A percentile compares a stretch with the other conserved stretches of the same genome.
Conservation (phyloP, 164 flowering plant species). For the Sedum album region DNA sequence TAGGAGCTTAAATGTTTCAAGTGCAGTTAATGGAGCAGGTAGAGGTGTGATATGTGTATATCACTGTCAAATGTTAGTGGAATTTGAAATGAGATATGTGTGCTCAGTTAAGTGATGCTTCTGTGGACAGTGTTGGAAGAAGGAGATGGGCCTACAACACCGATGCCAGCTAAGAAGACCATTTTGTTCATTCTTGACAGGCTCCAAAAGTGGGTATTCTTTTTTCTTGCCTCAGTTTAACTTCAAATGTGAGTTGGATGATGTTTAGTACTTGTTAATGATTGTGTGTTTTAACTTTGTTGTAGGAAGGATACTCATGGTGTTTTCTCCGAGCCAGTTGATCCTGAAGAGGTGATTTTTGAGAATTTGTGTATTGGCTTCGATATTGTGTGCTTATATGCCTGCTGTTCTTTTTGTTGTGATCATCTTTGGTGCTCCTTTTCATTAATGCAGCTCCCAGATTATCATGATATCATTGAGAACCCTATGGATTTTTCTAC, state of each 20-base stretch:
- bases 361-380: not conserved
- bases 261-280: slow-evolving; percentile 2
- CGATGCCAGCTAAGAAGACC: slow-evolving; percentile 87
- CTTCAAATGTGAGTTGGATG: not conserved
- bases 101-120: slow-evolving; percentile 14
- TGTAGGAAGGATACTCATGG: slow-evolving; percentile 90
- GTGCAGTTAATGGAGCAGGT: slow-evolving; percentile 39
- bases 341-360: slow-evolving; percentile 67
- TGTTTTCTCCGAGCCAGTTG: slow-evolving; percentile 91
- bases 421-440: not conserved
- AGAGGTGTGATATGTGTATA: slow-evolving; percentile 28
- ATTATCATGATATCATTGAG: slow-evolving; percentile 74
- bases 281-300: not conserved
- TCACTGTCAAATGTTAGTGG: not conserved
- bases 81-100: not conserved
- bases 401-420: slow-evolving; percentile 2
- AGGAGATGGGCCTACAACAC: slow-evolving; percentile 67
- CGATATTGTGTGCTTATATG: not conserved
- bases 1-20: slow-evolving; percentile 46
- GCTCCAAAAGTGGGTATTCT: slow-evolving; percentile 69
- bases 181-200: slow-evolving; percentile 85
- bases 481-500: slow-evolving; percentile 91
- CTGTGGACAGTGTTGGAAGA: slow-evolving; percentile 46
- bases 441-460: slow-evolving; percentile 64
- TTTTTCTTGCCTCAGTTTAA: slow-evolving; percentile 1